phyloP scores from a whole-genome alignment of 345 rosid genomes.

The Rhizophora apiculata region DNA sequence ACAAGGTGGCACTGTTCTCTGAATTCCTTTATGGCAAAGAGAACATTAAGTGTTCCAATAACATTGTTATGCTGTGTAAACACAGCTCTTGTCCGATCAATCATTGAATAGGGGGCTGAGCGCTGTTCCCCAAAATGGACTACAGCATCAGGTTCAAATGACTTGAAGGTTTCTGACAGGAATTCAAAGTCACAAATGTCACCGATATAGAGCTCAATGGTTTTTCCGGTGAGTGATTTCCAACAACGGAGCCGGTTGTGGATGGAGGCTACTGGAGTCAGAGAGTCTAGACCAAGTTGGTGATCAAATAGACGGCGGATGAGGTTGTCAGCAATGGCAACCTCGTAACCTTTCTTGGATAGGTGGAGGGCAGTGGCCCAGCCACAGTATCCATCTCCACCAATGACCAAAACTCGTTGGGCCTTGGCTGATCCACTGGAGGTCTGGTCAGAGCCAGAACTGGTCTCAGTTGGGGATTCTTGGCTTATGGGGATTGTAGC shows the following conservation, averaged over 20 bases:
- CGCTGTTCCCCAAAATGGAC: conserved; percentile 97
- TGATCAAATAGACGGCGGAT: conserved; percentile 85
- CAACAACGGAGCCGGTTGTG: conserved; percentile 77
- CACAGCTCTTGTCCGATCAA: conserved; percentile 86
- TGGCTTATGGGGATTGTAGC: conserved; percentile 43
- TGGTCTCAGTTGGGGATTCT: conserved; percentile 52
- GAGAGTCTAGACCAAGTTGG: conserved; percentile 86
- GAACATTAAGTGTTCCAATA: conserved; percentile 89
- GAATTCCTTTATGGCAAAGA: conserved; percentile 93
- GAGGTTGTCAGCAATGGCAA: conserved; percentile 81
- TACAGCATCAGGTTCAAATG: conserved; percentile 85
- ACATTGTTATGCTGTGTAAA: conserved; percentile 92
- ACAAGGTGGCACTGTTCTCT: conserved; percentile 85
- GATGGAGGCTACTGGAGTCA: conserved; percentile 85
- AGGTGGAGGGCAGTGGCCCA: conserved; percentile 98
- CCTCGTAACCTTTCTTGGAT: conserved; percentile 76
- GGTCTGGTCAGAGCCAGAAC: conserved; percentile 27
- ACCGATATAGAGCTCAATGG: conserved; percentile 74
- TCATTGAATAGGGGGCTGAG: conserved; percentile 97
- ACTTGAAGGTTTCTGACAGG: conserved; percentile 70
- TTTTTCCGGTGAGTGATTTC: conserved; percentile 81
- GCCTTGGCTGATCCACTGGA: conserved; percentile 44
- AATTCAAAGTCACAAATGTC: conserved; percentile 95
- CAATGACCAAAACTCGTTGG: conserved; percentile 83
- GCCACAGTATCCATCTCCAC: conserved; percentile 98